Evolutionary conservation across 2,329 filamentous ascomycete genomes (phyloP).

Genomic region (Tolypocladium tropicale): DNA sequence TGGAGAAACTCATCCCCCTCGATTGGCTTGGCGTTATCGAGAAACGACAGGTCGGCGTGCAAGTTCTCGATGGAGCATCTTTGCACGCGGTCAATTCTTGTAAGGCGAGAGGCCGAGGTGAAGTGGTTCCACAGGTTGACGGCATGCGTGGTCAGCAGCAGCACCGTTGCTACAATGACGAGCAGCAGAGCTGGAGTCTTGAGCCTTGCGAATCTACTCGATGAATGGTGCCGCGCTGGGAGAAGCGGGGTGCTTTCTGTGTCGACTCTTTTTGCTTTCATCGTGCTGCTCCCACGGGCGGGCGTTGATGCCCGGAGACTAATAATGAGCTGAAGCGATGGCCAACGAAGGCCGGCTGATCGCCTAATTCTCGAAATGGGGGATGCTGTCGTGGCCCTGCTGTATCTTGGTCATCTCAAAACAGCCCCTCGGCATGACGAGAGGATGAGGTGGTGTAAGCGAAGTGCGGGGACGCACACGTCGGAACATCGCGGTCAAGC

Average conservation of each 20-base stretch:
- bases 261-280: neutral
- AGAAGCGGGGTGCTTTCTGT: neutral
- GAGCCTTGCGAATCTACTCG: neutral
- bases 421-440: neutral
- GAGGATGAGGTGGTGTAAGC: neutral
- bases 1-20: constrained; percentile 39
- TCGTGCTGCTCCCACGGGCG: neutral
- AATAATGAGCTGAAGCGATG: neutral
- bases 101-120: neutral
- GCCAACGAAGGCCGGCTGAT: too few relatives aligned
- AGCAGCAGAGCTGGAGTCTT: neutral
- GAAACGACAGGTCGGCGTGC: constrained; percentile 37
- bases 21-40: constrained; percentile 37
- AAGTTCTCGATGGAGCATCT: constrained; percentile 44
- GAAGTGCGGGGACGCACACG: neutral
- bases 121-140: neutral
- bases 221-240: neutral
- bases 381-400: too few relatives aligned
- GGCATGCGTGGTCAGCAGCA: neutral
- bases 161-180: neutral
- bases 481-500: neutral
- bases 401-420: neutral
- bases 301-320: neutral
- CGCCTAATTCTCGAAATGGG: too few relatives aligned
- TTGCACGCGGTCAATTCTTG: constrained; percentile 6